A percentile compares a stretch with the other conserved stretches of the same genome.
These are phyloP conservation scores for Candida orba DNA, from an alignment of 805 yeast genomes.

Conservation along the genomic window DNA sequence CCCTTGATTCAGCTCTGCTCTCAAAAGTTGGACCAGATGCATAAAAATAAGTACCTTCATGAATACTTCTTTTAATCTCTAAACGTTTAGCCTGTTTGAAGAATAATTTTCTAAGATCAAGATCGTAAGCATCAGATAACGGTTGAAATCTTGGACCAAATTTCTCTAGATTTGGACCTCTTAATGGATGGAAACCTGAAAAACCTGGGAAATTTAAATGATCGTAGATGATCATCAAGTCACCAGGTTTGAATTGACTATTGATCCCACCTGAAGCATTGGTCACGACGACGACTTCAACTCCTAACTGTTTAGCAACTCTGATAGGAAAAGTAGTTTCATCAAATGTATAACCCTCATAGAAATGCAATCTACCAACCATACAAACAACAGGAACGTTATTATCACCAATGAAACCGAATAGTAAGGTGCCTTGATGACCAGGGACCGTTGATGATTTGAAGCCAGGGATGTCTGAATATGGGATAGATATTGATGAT, in stretches of 20 bases:
- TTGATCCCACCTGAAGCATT: slow-evolving; percentile 95
- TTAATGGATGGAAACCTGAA: slow-evolving; percentile 78
- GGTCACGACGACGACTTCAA: slow-evolving; percentile 66
- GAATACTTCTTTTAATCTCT: slow-evolving; percentile 47
- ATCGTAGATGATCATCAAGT: slow-evolving; percentile 83
- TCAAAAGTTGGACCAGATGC: slow-evolving; percentile 95
- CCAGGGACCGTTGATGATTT: slow-evolving; percentile 80
- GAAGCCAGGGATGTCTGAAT: slow-evolving; percentile 73
- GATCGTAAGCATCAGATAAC: slow-evolving; percentile 82
- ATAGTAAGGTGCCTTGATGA: slow-evolving; percentile 75
- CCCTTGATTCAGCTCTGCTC: slow-evolving; percentile 83
- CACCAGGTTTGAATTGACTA: slow-evolving; percentile 64
- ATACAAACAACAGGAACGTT: slow-evolving; percentile 80
- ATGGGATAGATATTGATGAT: slow-evolving; percentile 45
- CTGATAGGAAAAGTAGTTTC: slow-evolving; percentile 85
- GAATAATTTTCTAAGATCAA: slow-evolving; percentile 56
- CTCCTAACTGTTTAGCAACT: slow-evolving; percentile 58
- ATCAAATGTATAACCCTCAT: slow-evolving; percentile 83
- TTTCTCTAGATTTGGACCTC: slow-evolving; percentile 75
- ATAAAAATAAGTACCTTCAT: slow-evolving; percentile 82
- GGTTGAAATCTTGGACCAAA: slow-evolving; percentile 88
- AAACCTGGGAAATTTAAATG: slow-evolving; percentile 90
- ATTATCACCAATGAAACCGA: slow-evolving; percentile 66
- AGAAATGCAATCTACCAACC: slow-evolving; percentile 90
- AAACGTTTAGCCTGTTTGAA: slow-evolving; percentile 46